A percentile compares a stretch with the other conserved stretches of the same genome.
Evolutionary conservation across 805 yeast genomes (phyloP).

Genomic region (Vanderwaltozyma yarrowii): DNA sequence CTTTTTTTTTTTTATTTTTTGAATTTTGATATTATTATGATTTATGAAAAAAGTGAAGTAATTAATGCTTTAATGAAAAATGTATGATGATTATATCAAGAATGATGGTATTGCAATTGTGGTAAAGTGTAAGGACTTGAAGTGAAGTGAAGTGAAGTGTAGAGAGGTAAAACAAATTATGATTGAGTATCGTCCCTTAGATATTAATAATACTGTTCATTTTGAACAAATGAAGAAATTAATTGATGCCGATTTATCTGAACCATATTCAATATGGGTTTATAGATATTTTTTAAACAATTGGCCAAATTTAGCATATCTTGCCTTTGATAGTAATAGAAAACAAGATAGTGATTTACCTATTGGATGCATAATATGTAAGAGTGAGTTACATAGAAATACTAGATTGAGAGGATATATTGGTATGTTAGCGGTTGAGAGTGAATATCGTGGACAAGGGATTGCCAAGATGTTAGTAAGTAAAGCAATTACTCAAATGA

Average conservation of each 20-base stretch:
- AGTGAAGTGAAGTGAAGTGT: too few relatives aligned
- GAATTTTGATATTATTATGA: too few relatives aligned
- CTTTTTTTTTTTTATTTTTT: too few relatives aligned
- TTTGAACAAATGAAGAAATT: conserved; percentile 43
- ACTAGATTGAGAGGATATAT: conserved; percentile 75
- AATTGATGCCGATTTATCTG: conserved; percentile 68
- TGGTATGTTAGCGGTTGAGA: conserved; percentile 88
- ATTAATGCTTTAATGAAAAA: too few relatives aligned
- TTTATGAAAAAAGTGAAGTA: too few relatives aligned
- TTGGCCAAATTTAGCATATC: conserved; percentile 79
- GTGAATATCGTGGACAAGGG: conserved; percentile 61
- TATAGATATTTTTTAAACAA: conserved; percentile 80
- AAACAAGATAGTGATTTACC: conserved; percentile 29
- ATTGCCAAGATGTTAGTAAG: conserved; percentile 68
- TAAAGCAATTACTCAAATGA: conserved; percentile 55
- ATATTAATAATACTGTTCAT: conserved; percentile 24
- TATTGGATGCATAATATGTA: conserved; percentile 81
- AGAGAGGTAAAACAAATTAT: too few relatives aligned
- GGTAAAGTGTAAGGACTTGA: too few relatives aligned
- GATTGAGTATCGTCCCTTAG: conserved; percentile 6
- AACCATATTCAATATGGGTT: conserved; percentile 90
- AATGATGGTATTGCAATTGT: too few relatives aligned
- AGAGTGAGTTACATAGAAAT: conserved; percentile 65
- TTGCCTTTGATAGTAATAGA: conserved; percentile 39
- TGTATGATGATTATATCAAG: too few relatives aligned